Base-by-base conservation (phyloP, 1,284 basidiomycete species). In the Moniliella sp. region DNA sequence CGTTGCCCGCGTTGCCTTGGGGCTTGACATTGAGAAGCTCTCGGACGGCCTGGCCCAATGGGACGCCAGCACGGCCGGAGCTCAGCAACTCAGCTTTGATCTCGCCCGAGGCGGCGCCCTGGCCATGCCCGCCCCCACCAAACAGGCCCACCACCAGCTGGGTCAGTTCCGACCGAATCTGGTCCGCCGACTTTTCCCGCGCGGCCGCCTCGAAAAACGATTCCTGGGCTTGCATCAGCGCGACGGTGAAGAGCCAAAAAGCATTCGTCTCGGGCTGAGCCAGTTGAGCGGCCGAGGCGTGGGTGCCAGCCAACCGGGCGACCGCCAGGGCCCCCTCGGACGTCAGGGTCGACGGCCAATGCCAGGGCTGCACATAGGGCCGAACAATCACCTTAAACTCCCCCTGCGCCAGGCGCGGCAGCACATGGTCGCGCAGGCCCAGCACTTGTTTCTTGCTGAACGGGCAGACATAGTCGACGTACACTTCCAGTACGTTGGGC, bases 401-500 rank as follows among this genome's bases (percentile, higher is more conserved):
- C 74, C 75, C 5, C 69, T 66, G 59, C 81, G 82, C 28, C 37
- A 63, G 36, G 15, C 61, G 43, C 3, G 62, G 61, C 7, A 61
- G 37, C n/a, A 62, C 36, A 28, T 65, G 55, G 26, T 50, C 48
- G 16, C 51, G 44, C 35, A 67, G 47, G 4, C 62, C 62, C 18
- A 46, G 42, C 25, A 61, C 48, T 32, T 64, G 62, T 45, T 65
- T 66, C 28, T 50, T 59, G 3, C 60, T 63, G 27, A 15, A 30
- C 19, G 5, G 5, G 10, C 27, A 32, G 25, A 23, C n/a, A 11
- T 28, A 21, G 19, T 27, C 33, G 15, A 66, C 59, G 59, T 78
- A 82, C 34, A 84, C 65, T 40, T 88, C 83, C 35, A 93, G 68
- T 1, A 77, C 79, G 53, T 91, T 80, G 0, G 75, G 73, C 0